Base-by-base conservation (phyloP, 306 rosid genomes). In the Astragalus membranaceus region DNA sequence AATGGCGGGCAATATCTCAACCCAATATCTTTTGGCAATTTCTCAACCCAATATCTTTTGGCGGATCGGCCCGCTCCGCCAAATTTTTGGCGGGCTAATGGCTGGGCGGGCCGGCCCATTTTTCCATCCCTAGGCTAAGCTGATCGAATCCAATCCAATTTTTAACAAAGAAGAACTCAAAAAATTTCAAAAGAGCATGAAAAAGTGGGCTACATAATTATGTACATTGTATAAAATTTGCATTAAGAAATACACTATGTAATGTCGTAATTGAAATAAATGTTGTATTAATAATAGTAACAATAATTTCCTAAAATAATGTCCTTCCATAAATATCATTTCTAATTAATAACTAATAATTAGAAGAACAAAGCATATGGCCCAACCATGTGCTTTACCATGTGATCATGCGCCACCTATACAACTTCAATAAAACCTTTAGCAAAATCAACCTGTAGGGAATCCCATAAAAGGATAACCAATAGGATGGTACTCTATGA, bases 401-500 rank as follows among this genome's bases (percentile, higher is more conserved):
- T 67, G 73, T 67, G 61, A 67, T 17, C 7, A 33, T 37, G 33
- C 10, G 50, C 33, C 33, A 32, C 23, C 43, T 58, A 11, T 58
- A 11, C 60, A 67, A 35, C 8, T 15, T 51, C 53, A 58, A 41
- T 69, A 64, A 69, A 43, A 69, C 29, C 43, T 69, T 67, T 26
- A 5, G 74, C 63, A 54, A 41, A 12, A 58, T 13, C 64, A 57
- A 8, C n/a, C n/a, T 17, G 15, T 41, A 55, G 65, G 65, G 65
- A 70, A 70, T 55, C 65, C 55, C 51, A 68, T 7, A 53, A 49
- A 23, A 69, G 44, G 41, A 52, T 51, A 68, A 68, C 47, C 72
- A 67, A 49, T 49, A 67, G 35, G 11, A 67, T 10, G 30, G 3
- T 2, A 20, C 23, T 26, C 30, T 26, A 26, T 26, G 30, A 14